A percentile compares a stretch with the other conserved stretches of the same genome.
Evolutionary conservation across 345 rosid species (phyloP).

Genomic region (Dovyalis caffra): DNA sequence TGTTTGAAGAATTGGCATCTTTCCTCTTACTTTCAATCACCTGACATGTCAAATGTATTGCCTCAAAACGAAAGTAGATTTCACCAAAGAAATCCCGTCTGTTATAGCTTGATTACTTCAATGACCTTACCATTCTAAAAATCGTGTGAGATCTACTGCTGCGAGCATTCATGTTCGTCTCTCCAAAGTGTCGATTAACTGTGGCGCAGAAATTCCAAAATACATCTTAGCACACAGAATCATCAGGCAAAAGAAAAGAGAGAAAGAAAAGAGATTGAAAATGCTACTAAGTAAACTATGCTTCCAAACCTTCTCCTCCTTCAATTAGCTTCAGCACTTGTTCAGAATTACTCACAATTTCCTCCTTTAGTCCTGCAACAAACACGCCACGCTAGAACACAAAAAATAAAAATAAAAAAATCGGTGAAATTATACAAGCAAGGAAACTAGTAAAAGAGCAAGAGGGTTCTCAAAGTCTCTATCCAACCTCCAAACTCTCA

Average conservation of each 20-base stretch:
- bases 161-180: conserved; percentile 91
- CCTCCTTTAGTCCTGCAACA: conserved; percentile 86
- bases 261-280: background rate
- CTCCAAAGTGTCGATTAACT: conserved; percentile 93
- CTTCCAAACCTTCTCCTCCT: conserved; percentile 81
- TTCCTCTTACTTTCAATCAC: conserved; percentile 88
- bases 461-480: background rate
- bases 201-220: conserved; percentile 4
- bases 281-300: conserved; percentile 3
- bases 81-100: background rate
- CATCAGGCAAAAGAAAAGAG: background rate
- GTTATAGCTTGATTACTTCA: too few relatives aligned
- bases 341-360: conserved; percentile 74
- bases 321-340: conserved; percentile 79
- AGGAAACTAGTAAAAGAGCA: conserved; percentile 8
- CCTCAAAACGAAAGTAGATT: background rate
- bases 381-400: conserved; percentile 73
- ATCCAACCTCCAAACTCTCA: conserved; percentile 86
- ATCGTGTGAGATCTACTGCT: conserved; percentile 98
- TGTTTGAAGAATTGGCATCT: conserved; percentile 35
- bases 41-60: conserved; percentile 34
- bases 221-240: conserved; percentile 1
- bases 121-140: conserved; percentile 76
- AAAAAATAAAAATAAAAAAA: conserved; percentile 11
- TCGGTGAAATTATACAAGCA: conserved; percentile 13